Evolutionary conservation across 176 grass and related monocot genomes (phyloP), one percentile per base, ranked within the genome.

Genomic region (Triticum dicoccoides): DNA sequence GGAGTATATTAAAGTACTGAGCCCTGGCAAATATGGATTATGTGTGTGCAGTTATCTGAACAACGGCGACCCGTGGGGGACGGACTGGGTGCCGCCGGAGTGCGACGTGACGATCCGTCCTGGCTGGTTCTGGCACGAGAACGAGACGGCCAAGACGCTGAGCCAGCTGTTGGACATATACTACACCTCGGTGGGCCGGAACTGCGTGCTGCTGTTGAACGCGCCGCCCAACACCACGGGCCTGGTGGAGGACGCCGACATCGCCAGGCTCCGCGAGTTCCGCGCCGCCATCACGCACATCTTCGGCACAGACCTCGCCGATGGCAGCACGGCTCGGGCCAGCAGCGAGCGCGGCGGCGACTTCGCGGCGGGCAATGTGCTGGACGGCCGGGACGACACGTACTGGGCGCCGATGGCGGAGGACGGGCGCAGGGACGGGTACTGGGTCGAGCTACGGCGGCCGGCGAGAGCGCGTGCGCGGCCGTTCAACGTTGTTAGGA

Each of bases 91-190:
- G 85, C 96, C 96, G 79, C 84, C 93, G 58, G 96, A 98, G 88
- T 98, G 96, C 51, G 96, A 98, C 81, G 93, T 98, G 38, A 95
- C 93, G 74, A 94, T 98, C 79, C 89, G 96, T 29, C 84, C 69
- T 5, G 93, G 96, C 12, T 98, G 96, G 96, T 98, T 98, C 89
- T 98, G 96, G 96, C 96, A 98, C 93, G 71, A 49, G 58, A 94
- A 94, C 80, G 91, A 98, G 82, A 92, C 96, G 63, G 96, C 96
- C 23, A 98, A 95, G 89, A 86, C 88, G 77, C 81, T 95, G 75
- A 33, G 9, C 8, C 76, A 91, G 54, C 83, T 98, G 49, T 79
- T 98, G 1, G 34, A 94, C 12, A 95, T 98, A 85, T 98, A 98
- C 86, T 98, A 98, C 90, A 95, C 86, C 33, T 94, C 96, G 6